Base-by-base conservation (phyloP, 2,329 filamentous ascomycete species). In the Aureobasidium sp. region DNA sequence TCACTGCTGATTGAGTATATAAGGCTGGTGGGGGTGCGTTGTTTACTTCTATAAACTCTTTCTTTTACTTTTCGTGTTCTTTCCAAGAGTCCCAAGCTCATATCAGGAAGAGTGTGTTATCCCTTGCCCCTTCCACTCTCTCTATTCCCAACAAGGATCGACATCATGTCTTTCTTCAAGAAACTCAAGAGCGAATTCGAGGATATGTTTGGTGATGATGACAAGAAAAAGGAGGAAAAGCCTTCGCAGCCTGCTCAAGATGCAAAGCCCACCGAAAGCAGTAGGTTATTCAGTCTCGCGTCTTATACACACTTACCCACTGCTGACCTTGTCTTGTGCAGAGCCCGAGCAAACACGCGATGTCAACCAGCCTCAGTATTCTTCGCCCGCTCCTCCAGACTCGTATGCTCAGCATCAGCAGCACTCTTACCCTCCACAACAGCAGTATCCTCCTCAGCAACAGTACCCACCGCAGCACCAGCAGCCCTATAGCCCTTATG, bases 101-200 rank as follows among this genome's bases (percentile, higher is more conserved):
- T 34, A 44, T 34, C 3, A 8, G 8, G 3, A 53, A 41, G 27
- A 16, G 29, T 5, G 15, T 16, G 10, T 10, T 30, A 25, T 25
- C 27, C n/a, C 25, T 34, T 34, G n/a, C 37, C 16, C 34, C n/a
- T 44, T 55, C 29, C 16, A 9, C 5, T 41, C 16, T 34, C 34
- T 7, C 13, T 21, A 5, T 9, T 4, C 29, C 30, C 41, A 48
- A 16, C 27, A n/a, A 16, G 41, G 8, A 49, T 2, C 47, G 30
- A 21, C 59, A 66, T 8, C 48, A 78, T 78, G 76, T 76, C 76
- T 59, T 78, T 78, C 64, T 72, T 78, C 65, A 77, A 76, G 68
- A 77, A 78, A 64, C 73, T 77, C 65, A 77, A 75, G 68, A 75
- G 76, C 65, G 75, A 77, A 64, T 70, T 78, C 64, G 69, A 77